Percentiles rank a stretch among this genome's conserved stretches.
Evolutionary conservation across 306 rosid genomes (phyloP).

Genomic region (Carpinus fangiana): DNA sequence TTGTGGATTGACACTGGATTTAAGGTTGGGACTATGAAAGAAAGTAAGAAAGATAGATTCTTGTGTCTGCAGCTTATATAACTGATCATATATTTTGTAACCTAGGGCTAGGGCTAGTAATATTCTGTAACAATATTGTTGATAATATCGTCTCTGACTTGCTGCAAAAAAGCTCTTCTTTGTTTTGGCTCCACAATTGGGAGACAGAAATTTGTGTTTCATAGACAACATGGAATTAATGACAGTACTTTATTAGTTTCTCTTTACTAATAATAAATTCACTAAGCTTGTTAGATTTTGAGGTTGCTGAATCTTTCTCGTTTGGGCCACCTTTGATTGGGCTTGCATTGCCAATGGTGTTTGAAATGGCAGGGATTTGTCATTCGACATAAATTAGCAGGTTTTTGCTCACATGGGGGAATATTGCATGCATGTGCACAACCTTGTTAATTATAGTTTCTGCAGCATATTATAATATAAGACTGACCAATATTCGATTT

Average conservation of each 20-base stretch:
- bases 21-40: conserved; percentile 61
- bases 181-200: conserved; percentile 12
- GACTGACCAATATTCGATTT: neutral
- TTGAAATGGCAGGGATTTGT: neutral
- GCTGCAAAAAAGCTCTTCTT: neutral
- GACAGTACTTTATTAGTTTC: neutral
- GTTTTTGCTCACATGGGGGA: no score
- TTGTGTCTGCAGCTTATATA: no score
- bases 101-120: neutral
- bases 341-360: neutral
- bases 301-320: neutral
- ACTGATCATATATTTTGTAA: neutral
- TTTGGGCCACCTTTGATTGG: neutral
- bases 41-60: neutral
- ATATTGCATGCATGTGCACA: no score
- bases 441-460: no score
- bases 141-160: neutral
- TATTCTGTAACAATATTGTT: neutral
- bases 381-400: no score
- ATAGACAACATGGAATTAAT: neutral
- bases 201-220: conserved; percentile 1
- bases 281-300: conserved; percentile 2
- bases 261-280: conserved; percentile 4
- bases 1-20: conserved; percentile 49
- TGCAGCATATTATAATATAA: no score